Conservation (phyloP, 352 stramenopile species). For the Phytophthora vignae region DNA sequence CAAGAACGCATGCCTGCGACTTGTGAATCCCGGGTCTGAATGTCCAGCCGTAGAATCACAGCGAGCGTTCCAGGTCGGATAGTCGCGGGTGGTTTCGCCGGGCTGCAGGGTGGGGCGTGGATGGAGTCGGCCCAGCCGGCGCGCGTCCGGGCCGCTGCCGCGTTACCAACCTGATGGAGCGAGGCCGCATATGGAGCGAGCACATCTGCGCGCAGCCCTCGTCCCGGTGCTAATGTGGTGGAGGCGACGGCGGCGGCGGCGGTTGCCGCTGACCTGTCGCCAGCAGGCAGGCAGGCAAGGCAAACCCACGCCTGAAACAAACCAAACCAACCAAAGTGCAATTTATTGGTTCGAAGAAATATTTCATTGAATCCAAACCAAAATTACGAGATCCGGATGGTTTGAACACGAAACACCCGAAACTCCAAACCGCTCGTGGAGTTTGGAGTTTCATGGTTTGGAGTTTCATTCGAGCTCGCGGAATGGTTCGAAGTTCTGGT, state of each 20-base stretch:
- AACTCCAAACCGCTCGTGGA: no score
- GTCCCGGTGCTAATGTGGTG: neutral
- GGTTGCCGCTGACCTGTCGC: constrained; percentile 4
- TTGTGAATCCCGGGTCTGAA: constrained; percentile 3
- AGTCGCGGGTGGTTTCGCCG: constrained; percentile 17
- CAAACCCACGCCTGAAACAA: no score
- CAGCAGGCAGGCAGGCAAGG: constrained; percentile 5
- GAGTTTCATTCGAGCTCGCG: no score
- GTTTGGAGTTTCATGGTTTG: no score
- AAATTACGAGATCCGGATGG: no score
- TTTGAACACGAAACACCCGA: no score
- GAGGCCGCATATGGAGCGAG: neutral
- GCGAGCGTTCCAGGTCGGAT: constrained; percentile 8
- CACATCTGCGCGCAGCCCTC: neutral
- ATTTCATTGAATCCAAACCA: no score
- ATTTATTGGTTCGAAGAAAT: no score
- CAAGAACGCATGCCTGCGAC: constrained; percentile 10
- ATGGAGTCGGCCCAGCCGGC: constrained; percentile 5
- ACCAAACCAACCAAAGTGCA: no score
- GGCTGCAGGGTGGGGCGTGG: constrained; percentile 1
- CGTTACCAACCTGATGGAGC: constrained; percentile 8
- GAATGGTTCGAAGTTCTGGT: no score
- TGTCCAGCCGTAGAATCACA: no score
- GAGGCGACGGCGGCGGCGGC: no score
- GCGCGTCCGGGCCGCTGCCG: neutral